Evolutionary conservation across 768 basidiomycete species (phyloP), one percentile per base, ranked within the genome.

Genomic region (Mrakia gelida): DNA sequence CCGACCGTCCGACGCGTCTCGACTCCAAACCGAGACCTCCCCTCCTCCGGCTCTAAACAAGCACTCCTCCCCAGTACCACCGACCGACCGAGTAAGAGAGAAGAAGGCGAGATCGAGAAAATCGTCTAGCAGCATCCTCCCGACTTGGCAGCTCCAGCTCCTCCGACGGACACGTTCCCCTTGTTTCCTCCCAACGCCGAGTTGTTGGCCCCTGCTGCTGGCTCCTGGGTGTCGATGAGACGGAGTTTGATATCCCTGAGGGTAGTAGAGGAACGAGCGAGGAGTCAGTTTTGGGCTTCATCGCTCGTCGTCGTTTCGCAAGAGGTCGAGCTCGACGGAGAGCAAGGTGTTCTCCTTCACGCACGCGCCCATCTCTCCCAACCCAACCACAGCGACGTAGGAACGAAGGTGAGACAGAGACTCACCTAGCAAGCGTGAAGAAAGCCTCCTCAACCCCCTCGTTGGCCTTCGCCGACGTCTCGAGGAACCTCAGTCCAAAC

Each of bases 401-500:
- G 54, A 21, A 9, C 16, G 15, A 21, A 2, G 21, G 15, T 5
- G 18, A 21, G 49, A 52, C 49, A 2, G 15, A 32, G 13, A 87
- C 90, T 80, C 80, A 96, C 95, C 95, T 90, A 43, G 97, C 95
- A 76, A 98, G 89, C 6, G 92, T 92, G 85, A 98, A 97, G 89
- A 99, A 99, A 18, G 96, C 96, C 81, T 98, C 94, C 86, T 99
- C 97, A 52, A 99, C 97, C 78, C 94, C 94, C 73, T 96, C 94
- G 84, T 98, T 98, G 67, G 92, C 89, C 87, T 98, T 98, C 56
- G 97, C 97, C 26, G 92, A 94, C 23, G 97, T 99, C 87, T 98
- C 97, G 89, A 98, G 92, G 85, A 98, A 99, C 84, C 89, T 91
- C 85, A 99, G 89, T n/a, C 93, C 95, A 43, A 98, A 89, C 85